Conservation (phyloP, 768 basidiomycete species). For the Kwoniella pini region DNA sequence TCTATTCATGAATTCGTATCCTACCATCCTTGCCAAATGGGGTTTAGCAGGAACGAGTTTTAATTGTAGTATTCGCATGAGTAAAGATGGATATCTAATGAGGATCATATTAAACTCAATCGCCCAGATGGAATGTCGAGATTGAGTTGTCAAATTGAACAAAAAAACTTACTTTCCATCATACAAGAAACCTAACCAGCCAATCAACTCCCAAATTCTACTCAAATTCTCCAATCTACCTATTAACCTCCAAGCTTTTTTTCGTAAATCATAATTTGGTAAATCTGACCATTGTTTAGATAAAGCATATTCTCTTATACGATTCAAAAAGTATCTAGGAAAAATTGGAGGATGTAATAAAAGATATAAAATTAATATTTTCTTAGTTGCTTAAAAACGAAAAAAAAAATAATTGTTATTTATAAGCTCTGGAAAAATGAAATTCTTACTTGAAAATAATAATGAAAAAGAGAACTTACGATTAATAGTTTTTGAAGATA, state of each 20-base stretch:
- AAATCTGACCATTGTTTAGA: conserved; percentile 89
- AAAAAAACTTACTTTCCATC: conserved; percentile 73
- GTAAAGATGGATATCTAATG: conserved; percentile 76
- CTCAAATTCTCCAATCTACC: conserved; percentile 69
- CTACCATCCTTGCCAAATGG: conserved; percentile 76
- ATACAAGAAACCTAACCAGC: conserved; percentile 80
- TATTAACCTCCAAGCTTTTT: conserved; percentile 71
- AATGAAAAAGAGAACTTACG: conserved; percentile 12
- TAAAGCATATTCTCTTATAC: conserved; percentile 72
- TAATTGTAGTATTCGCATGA: conserved; percentile 75
- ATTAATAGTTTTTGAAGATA: conserved; percentile 2
- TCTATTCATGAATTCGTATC: conserved; percentile 98
- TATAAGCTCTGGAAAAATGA: too few relatives aligned
- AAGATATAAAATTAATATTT: conserved; percentile 67
- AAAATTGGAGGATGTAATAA: conserved; percentile 65
- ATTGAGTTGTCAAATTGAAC: too few relatives aligned
- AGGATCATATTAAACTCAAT: not conserved
- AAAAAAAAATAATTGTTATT: too few relatives aligned
- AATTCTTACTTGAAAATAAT: too few relatives aligned
- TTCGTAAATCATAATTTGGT: conserved; percentile 72
- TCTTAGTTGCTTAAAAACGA: conserved; percentile 66
- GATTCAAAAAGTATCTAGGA: conserved; percentile 74
- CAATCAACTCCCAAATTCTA: conserved; percentile 65
- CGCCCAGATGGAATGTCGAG: too few relatives aligned
- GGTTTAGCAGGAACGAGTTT: conserved; percentile 70